Evolutionary conservation across 2,329 filamentous ascomycete genomes (phyloP).

Genomic region (Sordariomycetes sp.): DNA sequence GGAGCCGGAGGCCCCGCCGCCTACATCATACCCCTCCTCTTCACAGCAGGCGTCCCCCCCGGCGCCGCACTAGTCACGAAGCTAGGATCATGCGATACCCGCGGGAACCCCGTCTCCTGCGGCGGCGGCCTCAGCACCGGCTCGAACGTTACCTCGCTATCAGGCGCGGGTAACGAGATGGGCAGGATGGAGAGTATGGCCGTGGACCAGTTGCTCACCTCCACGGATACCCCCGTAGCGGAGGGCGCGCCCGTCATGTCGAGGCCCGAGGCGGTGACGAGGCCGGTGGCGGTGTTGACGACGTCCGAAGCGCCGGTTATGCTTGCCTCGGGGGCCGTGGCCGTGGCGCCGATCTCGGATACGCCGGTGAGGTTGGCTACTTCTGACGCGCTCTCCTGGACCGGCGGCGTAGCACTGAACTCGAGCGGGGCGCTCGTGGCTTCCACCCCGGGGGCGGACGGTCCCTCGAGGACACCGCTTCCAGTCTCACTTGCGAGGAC

Average conservation of each 20-base stretch:
- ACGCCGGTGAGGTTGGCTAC: background rate
- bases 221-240: background rate
- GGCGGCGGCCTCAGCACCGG: background rate
- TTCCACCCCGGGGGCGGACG: background rate
- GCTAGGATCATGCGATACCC: background rate
- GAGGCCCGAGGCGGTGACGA: background rate
- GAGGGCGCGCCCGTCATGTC: background rate
- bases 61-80: background rate
- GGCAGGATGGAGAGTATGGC: background rate
- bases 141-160: background rate
- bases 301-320: background rate
- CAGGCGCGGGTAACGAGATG: background rate
- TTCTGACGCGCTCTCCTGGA: background rate
- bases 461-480: background rate
- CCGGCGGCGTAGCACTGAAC: background rate
- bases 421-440: background rate
- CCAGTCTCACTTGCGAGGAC: background rate
- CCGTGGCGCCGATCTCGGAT: too few relatives aligned
- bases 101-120: background rate
- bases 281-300: background rate
- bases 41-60: background rate
- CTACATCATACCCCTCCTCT: background rate
- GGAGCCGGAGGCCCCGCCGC: background rate
- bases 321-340: too few relatives aligned
- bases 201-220: background rate